Evolutionary conservation across 2,329 filamentous ascomycete genomes (phyloP).

Genomic region (Tolypocladium pustulatum): DNA sequence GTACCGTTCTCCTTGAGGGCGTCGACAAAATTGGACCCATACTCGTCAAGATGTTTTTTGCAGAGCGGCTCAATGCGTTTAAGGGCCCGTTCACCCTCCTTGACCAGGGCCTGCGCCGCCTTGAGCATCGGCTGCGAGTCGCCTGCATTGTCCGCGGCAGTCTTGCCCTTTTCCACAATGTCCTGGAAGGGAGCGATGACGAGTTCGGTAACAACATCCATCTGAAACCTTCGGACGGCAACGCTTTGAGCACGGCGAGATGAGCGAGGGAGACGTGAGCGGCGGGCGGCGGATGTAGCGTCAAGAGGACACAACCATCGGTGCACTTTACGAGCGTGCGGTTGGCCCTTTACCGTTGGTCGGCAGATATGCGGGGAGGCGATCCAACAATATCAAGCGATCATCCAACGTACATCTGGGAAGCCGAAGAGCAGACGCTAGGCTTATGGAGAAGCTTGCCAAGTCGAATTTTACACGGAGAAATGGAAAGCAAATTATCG

Average conservation of each 20-base stretch:
- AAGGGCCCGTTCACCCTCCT: conserved; percentile 37
- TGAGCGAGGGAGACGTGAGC: not conserved
- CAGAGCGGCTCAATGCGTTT: conserved; percentile 42
- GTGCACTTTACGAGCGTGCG: not conserved
- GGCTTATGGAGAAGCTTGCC: not conserved
- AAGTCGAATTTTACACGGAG: not conserved
- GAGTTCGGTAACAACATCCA: conserved; percentile 31
- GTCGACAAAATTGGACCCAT: conserved; percentile 36
- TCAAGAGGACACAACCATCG: not conserved
- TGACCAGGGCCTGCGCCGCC: conserved; percentile 35
- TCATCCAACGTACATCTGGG: not conserved
- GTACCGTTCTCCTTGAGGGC: conserved; percentile 44
- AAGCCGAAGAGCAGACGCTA: not conserved
- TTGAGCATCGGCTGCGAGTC: conserved; percentile 35
- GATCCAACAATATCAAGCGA: not conserved
- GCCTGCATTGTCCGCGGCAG: conserved; percentile 36
- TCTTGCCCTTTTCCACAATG: conserved; percentile 39
- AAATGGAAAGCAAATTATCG: not conserved
- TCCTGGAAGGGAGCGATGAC: conserved; percentile 41
- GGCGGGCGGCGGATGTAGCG: not conserved
- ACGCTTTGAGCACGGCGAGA: not conserved
- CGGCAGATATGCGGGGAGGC: not conserved
- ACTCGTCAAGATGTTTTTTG: conserved; percentile 35
- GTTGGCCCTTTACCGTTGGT: not conserved
- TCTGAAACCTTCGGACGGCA: conserved; percentile 6